Evolutionary conservation across 441 rosid genomes (phyloP), one percentile per base, ranked within the genome.

Genomic region (Capsella rubella): DNA sequence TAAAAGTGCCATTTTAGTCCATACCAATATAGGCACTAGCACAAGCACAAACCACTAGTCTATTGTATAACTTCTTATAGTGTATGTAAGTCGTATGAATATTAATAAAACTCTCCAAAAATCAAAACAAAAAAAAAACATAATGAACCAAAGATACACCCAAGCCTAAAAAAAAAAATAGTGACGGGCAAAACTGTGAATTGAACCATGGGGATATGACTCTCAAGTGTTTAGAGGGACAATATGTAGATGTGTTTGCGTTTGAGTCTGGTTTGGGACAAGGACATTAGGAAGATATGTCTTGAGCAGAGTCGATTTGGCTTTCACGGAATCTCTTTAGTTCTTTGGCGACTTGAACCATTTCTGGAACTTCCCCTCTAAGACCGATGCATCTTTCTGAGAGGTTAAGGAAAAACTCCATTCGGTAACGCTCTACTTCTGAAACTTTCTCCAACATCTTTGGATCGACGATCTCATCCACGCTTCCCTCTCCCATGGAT

Each of bases 1-100:
- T 5, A 54, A 82, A 70, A 85, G 85, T 3, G 73, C 76, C 55
- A 76, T 89, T 73, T 73, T 76, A 51, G 64, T 90, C 27, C 70
- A 89, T 81, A 83, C 86, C 43, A 85, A 93, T 16, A 75, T 88
- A 1, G 54, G 35, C 27, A 42, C 66, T 42, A 27, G 29, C 51
- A 14, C 43, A 8, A 27, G 15, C 51, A 14, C 43, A 14, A 61
- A 43, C 28, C 37, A 42, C 5, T 8, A 61, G 0, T 14, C 25
- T n/a, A n/a, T n/a, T 61, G 9, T 61, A 14, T 25, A 25, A 15
- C 65, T 60, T 60, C 6, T 60, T 39, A 3, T 12, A 7, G 12
- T 40, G 16, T 25, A 51, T 39, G 64, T 57, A 57, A 8, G 39
- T 32, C 7, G 4, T 4, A 53, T 6, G 6, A 14, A 21, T 21